Evolutionary conservation across 176 grass and related monocot species (phyloP).

Genomic region (Avena sativa): DNA sequence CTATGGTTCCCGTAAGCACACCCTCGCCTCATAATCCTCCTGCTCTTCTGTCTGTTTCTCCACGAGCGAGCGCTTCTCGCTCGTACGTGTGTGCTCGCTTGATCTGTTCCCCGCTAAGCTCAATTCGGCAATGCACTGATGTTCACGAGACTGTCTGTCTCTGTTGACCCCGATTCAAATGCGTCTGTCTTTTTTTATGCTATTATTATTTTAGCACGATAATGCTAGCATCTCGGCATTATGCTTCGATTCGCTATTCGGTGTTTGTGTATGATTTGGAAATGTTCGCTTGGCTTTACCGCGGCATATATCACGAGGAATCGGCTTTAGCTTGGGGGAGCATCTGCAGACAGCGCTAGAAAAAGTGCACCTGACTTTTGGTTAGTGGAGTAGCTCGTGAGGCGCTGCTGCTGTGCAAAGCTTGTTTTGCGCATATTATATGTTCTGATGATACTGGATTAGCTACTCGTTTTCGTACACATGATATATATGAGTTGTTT

Average conservation of each 20-base stretch:
- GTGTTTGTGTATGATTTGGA: neutral
- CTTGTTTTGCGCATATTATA: neutral
- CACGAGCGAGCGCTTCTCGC: neutral
- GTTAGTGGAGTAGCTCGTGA: neutral
- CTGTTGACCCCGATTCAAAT: neutral
- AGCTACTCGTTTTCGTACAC: neutral
- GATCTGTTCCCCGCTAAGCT: neutral
- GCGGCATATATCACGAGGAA: neutral
- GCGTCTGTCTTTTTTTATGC: neutral
- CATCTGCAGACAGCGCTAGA: constrained; percentile 27
- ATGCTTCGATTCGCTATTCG: neutral
- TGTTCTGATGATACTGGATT: neutral
- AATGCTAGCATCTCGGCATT: neutral
- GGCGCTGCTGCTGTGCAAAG: constrained; percentile 26
- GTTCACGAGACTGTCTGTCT: neutral
- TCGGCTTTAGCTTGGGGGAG: constrained; percentile 6
- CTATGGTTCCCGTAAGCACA: constrained; percentile 93
- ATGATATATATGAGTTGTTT: neutral
- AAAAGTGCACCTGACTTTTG: neutral
- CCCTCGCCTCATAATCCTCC: neutral
- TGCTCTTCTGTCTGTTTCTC: neutral
- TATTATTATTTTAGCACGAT: neutral
- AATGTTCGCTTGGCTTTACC: neutral
- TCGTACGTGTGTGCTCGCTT: neutral
- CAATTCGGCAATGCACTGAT: neutral